Evolutionary conservation across 1,284 basidiomycete species (phyloP).

Genomic region (Cerrena zonata): DNA sequence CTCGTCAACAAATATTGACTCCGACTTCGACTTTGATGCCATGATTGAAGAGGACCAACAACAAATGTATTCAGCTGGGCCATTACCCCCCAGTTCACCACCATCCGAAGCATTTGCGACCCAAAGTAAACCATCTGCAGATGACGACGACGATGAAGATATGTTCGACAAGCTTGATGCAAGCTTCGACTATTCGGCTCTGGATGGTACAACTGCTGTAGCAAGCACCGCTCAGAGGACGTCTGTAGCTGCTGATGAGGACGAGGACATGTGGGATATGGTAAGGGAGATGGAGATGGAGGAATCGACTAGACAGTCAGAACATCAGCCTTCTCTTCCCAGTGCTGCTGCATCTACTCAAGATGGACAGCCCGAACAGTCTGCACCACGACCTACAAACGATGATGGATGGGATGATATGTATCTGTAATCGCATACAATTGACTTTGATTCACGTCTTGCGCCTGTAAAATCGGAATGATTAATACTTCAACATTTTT

Average conservation of each 20-base stretch:
- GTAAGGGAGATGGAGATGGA: slow-evolving; percentile 51
- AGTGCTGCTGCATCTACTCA: neutral
- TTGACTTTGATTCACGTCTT: neutral
- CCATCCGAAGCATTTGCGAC: slow-evolving; percentile 1
- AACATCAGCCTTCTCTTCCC: slow-evolving; percentile 1
- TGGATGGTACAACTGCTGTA: slow-evolving; percentile 4
- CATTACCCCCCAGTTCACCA: slow-evolving; percentile 5
- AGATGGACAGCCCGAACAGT: neutral
- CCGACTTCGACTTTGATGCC: slow-evolving; percentile 50
- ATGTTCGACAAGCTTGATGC: slow-evolving; percentile 48
- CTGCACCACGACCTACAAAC: slow-evolving; percentile 17
- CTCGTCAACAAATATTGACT: slow-evolving; percentile 30
- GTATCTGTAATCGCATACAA: slow-evolving; percentile 17
- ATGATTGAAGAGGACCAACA: slow-evolving; percentile 40
- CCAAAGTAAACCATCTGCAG: neutral
- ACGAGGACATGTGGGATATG: slow-evolving; percentile 67
- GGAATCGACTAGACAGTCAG: slow-evolving; percentile 11
- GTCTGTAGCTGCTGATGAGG: slow-evolving; percentile 33
- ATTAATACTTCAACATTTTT: neutral
- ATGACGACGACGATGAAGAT: slow-evolving; percentile 42
- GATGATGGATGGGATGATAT: slow-evolving; percentile 32
- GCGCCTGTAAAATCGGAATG: neutral
- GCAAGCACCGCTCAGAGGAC: neutral
- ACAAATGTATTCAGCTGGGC: slow-evolving; percentile 12
- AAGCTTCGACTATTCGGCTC: slow-evolving; percentile 13